phyloP scores from a whole-genome alignment of 1,139 yeast species.

The Starmera stellimalicola region DNA sequence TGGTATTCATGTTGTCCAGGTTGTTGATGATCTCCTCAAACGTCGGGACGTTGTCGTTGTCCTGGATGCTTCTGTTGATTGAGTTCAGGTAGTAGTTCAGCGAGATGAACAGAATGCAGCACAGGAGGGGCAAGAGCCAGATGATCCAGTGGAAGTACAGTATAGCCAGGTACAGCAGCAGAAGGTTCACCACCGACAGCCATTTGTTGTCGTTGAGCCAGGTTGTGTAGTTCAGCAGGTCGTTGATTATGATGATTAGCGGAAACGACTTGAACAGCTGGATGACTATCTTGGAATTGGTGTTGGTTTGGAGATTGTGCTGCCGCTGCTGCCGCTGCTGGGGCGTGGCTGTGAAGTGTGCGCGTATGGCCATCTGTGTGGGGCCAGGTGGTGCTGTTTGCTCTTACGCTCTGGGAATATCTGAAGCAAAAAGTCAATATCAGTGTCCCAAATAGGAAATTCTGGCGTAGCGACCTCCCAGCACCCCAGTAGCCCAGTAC shows the following conservation, averaged over 20 bases:
- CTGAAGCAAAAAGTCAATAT: no score
- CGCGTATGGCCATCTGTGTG: not conserved
- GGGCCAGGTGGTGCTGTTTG: no score
- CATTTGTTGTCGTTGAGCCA: slow-evolving; percentile 12
- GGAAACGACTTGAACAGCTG: slow-evolving; percentile 40
- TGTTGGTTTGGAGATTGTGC: slow-evolving; percentile 22
- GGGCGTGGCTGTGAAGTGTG: not conserved
- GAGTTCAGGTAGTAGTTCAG: slow-evolving; percentile 14
- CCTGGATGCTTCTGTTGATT: slow-evolving; percentile 9
- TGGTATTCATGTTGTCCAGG: slow-evolving; percentile 37
- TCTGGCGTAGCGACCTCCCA: no score
- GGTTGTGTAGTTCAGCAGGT: slow-evolving; percentile 10
- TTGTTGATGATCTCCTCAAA: slow-evolving; percentile 47
- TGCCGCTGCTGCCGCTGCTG: not conserved
- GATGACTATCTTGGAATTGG: slow-evolving; percentile 36
- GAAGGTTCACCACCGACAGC: slow-evolving; percentile 10
- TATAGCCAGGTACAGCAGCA: slow-evolving; percentile 5
- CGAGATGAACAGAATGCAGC: slow-evolving; percentile 1
- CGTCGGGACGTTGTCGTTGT: slow-evolving; percentile 29
- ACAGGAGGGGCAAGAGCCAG: not conserved
- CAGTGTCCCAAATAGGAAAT: no score
- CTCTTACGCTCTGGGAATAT: no score
- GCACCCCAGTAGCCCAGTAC: no score
- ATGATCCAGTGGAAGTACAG: slow-evolving; percentile 5
- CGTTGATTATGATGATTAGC: slow-evolving; percentile 29